Evolutionary conservation across 345 rosid species (phyloP).

Genomic region (Camelina laxa): DNA sequence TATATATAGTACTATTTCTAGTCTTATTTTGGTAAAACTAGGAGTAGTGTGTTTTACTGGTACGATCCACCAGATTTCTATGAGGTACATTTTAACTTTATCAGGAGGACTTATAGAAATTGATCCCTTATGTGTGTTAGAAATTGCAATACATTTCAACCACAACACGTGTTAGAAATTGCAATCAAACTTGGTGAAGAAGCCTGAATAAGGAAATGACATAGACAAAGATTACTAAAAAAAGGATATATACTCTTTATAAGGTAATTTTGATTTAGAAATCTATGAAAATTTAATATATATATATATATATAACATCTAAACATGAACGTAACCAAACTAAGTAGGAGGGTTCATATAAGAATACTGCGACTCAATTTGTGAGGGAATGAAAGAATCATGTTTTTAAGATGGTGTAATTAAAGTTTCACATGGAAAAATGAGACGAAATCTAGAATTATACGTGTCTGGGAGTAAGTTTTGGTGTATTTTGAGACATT

Average conservation of each 20-base stretch:
- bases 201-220: not conserved
- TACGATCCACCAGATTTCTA: not conserved
- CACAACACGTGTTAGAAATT: not conserved
- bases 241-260: too few species aligned
- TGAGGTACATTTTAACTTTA: not conserved
- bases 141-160: not conserved
- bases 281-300: not conserved
- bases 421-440: too few species aligned
- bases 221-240: not conserved
- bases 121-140: not conserved
- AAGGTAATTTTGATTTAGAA: not conserved
- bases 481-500: too few species aligned
- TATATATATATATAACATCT: too few species aligned
- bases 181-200: not conserved
- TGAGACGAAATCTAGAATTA: too few species aligned
- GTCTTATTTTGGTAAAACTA: slow-evolving; percentile 21
- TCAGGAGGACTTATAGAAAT: too few species aligned
- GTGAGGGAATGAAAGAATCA: too few species aligned
- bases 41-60: not conserved
- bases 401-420: too few species aligned
- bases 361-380: too few species aligned
- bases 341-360: too few species aligned
- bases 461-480: too few species aligned
- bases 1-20: slow-evolving; percentile 14
- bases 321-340: too few species aligned